These are phyloP conservation scores for Gossypium lobatum DNA, from an alignment of 441 rosid genomes.

Conservation along the genomic window DNA sequence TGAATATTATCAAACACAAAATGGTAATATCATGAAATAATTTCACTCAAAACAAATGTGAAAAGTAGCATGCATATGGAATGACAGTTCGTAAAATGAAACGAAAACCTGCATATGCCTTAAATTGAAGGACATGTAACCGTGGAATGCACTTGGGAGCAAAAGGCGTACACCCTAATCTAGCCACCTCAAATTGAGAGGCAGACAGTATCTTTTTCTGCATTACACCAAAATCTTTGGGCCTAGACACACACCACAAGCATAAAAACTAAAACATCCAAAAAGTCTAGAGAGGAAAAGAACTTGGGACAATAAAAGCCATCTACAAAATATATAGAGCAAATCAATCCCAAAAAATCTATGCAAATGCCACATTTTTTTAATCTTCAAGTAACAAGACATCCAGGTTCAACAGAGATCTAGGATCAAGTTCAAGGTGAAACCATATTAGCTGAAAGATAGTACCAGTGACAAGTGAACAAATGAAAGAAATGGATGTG, in stretches of 20 bases:
- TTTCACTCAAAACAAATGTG: neutral
- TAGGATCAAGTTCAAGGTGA: neutral
- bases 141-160: neutral
- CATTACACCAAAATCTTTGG: neutral
- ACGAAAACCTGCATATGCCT: neutral
- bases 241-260: neutral
- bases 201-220: neutral
- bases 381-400: neutral
- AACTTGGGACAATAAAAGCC: neutral
- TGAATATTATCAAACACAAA: neutral
- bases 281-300: neutral
- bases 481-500: neutral
- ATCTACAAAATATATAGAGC: neutral
- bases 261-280: neutral
- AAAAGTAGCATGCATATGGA: neutral
- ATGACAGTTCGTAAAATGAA: neutral
- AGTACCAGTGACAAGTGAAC: neutral
- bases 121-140: neutral
- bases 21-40: neutral
- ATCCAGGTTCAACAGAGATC: neutral
- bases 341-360: neutral
- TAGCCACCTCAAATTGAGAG: slow-evolving; percentile 1
- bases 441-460: neutral
- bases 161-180: neutral
- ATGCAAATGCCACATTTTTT: neutral